Conservation (phyloP, 805 yeast species). For the Brettanomyces custersianus region DNA sequence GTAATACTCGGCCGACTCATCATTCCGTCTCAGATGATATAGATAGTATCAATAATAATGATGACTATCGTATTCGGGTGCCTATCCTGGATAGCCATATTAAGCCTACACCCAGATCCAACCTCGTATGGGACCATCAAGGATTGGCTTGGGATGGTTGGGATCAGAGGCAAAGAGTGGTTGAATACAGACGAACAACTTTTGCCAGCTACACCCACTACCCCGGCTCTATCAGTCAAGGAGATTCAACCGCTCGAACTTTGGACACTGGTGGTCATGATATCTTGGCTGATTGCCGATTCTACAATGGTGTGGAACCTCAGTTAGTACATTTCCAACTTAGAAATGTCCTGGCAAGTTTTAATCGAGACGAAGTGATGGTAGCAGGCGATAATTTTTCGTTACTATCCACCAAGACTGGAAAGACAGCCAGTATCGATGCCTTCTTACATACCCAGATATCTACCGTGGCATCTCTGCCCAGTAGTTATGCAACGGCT, state of each 20-base stretch:
- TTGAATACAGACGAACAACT: conserved; percentile 13
- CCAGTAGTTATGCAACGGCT: conserved; percentile 32
- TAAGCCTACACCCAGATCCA: too few relatives aligned
- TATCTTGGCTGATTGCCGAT: conserved; percentile 30
- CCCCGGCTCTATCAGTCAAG: too few relatives aligned
- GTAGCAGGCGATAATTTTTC: conserved; percentile 11
- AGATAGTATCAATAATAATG: too few relatives aligned
- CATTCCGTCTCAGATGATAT: too few relatives aligned
- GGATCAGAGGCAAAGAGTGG: conserved; percentile 13
- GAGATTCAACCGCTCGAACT: too few relatives aligned
- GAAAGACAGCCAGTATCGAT: conserved; percentile 9
- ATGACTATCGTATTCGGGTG: too few relatives aligned
- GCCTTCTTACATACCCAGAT: conserved; percentile 25
- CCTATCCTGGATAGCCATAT: too few relatives aligned
- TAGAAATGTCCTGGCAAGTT: conserved; percentile 38
- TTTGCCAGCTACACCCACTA: conserved; percentile 20
- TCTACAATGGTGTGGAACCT: conserved; percentile 36
- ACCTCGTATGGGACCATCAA: conserved; percentile 24
- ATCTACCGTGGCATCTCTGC: conserved; percentile 36
- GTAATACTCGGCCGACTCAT: too few relatives aligned
- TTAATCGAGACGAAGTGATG: conserved; percentile 20
- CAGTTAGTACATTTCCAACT: conserved; percentile 50
- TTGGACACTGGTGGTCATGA: too few relatives aligned
- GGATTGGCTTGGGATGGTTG: conserved; percentile 22
- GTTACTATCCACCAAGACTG: conserved; percentile 11